phyloP scores from a whole-genome alignment of 2,329 filamentous ascomycete species.

The Colletotrichum sidae region DNA sequence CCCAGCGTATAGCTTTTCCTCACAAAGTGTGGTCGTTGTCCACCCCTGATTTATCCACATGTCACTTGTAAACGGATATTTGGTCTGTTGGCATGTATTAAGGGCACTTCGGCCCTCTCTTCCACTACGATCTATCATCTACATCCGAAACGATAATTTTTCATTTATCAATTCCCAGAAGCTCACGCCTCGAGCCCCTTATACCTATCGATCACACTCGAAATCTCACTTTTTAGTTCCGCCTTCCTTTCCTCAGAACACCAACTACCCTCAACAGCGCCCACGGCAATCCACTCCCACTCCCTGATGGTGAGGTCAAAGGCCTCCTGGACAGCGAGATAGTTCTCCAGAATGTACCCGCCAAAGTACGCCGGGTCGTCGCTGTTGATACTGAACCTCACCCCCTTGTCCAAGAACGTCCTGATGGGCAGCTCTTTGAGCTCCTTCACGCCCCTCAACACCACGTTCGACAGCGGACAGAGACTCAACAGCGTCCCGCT shows the following conservation, averaged over 20 bases:
- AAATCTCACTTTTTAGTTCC: conserved; percentile 63
- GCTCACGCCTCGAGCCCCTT: conserved; percentile 1
- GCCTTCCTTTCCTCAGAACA: conserved; percentile 67
- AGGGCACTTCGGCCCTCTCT: no score
- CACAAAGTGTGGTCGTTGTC: no score
- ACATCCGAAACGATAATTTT: not conserved
- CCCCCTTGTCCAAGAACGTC: conserved; percentile 70
- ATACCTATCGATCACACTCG: conserved; percentile 23
- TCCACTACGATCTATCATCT: not conserved
- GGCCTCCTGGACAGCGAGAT: conserved; percentile 79
- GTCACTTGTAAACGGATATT: no score
- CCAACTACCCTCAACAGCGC: conserved; percentile 77
- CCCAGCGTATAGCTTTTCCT: no score
- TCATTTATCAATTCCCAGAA: not conserved
- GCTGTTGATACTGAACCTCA: conserved; percentile 79
- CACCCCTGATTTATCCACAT: no score
- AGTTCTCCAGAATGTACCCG: conserved; percentile 80
- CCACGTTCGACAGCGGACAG: conserved; percentile 48
- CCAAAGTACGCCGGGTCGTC: conserved; percentile 84
- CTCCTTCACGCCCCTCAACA: conserved; percentile 30
- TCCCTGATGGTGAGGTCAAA: conserved; percentile 73
- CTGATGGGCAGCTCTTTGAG: conserved; percentile 64
- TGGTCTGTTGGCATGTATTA: no score
- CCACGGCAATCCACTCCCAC: conserved; percentile 73
- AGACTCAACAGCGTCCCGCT: conserved; percentile 61